These are phyloP conservation scores for Sphagnurus paluster DNA, from an alignment of 1,284 basidiomycete species.

Conservation along the genomic window DNA sequence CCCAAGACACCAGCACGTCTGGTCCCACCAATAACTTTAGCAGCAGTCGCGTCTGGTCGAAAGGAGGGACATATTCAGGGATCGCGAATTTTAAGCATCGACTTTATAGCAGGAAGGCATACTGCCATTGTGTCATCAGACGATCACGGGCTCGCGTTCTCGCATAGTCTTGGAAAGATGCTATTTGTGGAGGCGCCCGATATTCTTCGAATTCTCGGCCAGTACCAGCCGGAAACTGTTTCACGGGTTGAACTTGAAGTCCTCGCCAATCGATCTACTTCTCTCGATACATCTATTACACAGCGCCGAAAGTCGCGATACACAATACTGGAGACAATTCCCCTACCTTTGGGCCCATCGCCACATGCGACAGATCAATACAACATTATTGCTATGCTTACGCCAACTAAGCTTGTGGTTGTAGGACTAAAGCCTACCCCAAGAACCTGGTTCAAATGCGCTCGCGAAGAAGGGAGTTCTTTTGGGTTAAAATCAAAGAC, in stretches of 20 bases:
- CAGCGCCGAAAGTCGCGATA: constrained; percentile 49
- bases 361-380: constrained; percentile 84
- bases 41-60: constrained; percentile 74
- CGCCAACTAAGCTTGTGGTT: constrained; percentile 88
- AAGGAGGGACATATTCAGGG: constrained; percentile 91
- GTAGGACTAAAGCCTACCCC: constrained; percentile 92
- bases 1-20: constrained; percentile 68
- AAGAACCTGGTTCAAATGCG: constrained; percentile 88
- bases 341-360: constrained; percentile 80
- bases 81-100: constrained; percentile 84
- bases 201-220: constrained; percentile 90
- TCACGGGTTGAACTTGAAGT: constrained; percentile 17
- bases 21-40: constrained; percentile 71
- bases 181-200: constrained; percentile 96
- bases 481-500: constrained; percentile 44
- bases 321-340: constrained; percentile 76
- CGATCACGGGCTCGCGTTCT: constrained; percentile 91
- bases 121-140: constrained; percentile 94
- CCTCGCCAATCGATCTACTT: constrained; percentile 8
- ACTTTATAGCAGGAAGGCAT: constrained; percentile 92
- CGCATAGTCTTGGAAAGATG: constrained; percentile 93
- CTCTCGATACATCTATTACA: constrained; percentile 21
- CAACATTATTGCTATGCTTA: constrained; percentile 85
- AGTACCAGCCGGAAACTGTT: constrained; percentile 69
- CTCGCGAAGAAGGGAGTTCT: constrained; percentile 52